Percentiles rank a stretch among this genome's conserved stretches.
phyloP scores from a whole-genome alignment of 129 eudicot genomes.

The Arctium lappa region DNA sequence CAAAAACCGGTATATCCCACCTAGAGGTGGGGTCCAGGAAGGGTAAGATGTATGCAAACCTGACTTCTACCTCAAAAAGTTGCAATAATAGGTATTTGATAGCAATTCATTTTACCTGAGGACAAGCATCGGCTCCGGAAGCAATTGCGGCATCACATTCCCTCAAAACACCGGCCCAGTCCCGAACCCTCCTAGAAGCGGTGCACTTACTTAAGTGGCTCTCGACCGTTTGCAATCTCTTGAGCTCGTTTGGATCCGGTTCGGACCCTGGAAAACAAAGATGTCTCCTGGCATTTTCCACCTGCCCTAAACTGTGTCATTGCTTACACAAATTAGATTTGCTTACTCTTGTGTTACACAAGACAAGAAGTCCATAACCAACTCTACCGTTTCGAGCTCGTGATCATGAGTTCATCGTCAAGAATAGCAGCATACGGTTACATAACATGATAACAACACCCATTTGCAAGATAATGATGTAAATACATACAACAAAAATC shows the following conservation, averaged over 20 bases:
- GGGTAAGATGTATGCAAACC: neutral
- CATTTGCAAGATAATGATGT: neutral
- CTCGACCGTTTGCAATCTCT: conserved; percentile 57
- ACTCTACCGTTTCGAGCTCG: neutral
- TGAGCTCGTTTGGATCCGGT: conserved; percentile 55
- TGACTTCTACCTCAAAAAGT: neutral
- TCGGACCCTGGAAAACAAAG: conserved; percentile 47
- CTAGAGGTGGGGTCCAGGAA: too few species aligned
- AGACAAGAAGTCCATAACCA: neutral
- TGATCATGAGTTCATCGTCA: neutral
- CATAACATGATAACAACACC: neutral
- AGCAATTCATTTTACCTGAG: conserved; percentile 51
- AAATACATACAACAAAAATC: neutral
- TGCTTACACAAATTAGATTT: conserved; percentile 20
- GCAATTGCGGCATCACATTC: conserved; percentile 71
- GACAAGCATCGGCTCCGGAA: conserved; percentile 79
- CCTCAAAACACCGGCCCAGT: conserved; percentile 63
- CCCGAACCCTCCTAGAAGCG: conserved; percentile 55
- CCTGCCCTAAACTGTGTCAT: conserved; percentile 73
- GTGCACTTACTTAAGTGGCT: conserved; percentile 55
- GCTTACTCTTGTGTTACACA: neutral
- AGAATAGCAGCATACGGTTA: neutral
- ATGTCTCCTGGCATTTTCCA: conserved; percentile 66
- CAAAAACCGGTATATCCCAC: too few species aligned
- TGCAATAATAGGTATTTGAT: neutral